These are phyloP conservation scores for Sutorius eximius DNA, from an alignment of 1,284 basidiomycete genomes.

Conservation along the genomic window DNA sequence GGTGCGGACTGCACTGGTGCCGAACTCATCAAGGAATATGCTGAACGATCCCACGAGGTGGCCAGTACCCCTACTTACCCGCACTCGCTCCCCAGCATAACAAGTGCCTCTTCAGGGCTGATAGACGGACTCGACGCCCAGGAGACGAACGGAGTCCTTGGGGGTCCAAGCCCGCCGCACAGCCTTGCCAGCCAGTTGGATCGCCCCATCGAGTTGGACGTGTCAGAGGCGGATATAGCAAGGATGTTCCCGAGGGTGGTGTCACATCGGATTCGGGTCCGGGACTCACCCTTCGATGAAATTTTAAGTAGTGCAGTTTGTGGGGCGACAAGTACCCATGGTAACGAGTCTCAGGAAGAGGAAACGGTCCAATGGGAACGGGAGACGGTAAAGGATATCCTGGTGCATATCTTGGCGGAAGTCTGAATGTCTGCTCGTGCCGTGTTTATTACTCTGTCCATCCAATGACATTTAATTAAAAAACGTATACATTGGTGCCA, in stretches of 20 bases:
- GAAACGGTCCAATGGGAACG: slow-evolving; percentile 34
- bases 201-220: slow-evolving; percentile 45
- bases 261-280: slow-evolving; percentile 66
- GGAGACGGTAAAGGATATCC: slow-evolving; percentile 56
- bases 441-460: not conserved
- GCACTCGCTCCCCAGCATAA: slow-evolving; percentile 18
- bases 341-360: slow-evolving; percentile 24
- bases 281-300: slow-evolving; percentile 67
- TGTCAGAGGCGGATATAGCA: slow-evolving; percentile 70
- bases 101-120: slow-evolving; percentile 25
- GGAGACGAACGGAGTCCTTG: slow-evolving; percentile 9
- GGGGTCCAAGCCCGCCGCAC: slow-evolving; percentile 5
- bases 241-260: slow-evolving; percentile 67
- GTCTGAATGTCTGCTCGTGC: slow-evolving; percentile 37
- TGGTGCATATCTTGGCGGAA: slow-evolving; percentile 54
- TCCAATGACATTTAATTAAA: not conserved
- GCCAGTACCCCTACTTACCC: slow-evolving; percentile 21
- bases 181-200: slow-evolving; percentile 13
- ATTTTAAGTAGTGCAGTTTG: slow-evolving; percentile 60
- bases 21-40: slow-evolving; percentile 42
- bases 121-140: slow-evolving; percentile 18
- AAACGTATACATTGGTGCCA: not conserved
- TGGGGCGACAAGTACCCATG: slow-evolving; percentile 40
- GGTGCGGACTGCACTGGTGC: slow-evolving; percentile 54
- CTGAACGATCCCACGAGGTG: slow-evolving; percentile 23